phyloP scores from a whole-genome alignment of 345 rosid genomes.

The Bretschneidera sinensis region DNA sequence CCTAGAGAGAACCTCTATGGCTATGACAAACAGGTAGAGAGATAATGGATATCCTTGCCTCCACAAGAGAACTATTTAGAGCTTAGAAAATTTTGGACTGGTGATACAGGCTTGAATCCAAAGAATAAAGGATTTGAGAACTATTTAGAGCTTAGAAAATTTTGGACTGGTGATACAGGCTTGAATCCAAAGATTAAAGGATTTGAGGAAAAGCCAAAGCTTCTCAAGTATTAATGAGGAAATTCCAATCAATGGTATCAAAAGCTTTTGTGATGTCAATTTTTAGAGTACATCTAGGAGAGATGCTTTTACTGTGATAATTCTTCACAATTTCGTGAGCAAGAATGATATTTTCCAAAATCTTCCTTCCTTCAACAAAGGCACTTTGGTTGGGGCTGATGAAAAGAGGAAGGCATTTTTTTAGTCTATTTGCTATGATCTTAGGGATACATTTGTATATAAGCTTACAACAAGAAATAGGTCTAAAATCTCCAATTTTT shows the following conservation, averaged over 20 bases:
- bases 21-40: too few relatives aligned
- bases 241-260: neutral
- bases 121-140: too few relatives aligned
- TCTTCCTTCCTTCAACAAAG: neutral
- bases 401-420: neutral
- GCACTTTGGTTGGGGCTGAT: neutral
- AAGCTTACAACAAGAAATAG: too few relatives aligned
- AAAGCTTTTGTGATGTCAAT: slow-evolving; percentile 1
- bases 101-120: too few relatives aligned
- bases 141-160: too few relatives aligned
- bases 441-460: neutral
- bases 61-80: too few relatives aligned
- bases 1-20: too few relatives aligned
- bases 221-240: neutral
- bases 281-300: neutral
- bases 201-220: neutral
- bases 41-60: too few relatives aligned
- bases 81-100: too few relatives aligned
- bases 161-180: too few relatives aligned
- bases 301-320: neutral
- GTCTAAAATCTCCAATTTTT: too few relatives aligned
- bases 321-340: neutral
- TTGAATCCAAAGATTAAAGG: too few relatives aligned
- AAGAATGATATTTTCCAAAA: neutral
- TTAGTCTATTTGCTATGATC: neutral